Conservation (phyloP, 2,329 filamentous ascomycete species). For the Fusarium burgessii region DNA sequence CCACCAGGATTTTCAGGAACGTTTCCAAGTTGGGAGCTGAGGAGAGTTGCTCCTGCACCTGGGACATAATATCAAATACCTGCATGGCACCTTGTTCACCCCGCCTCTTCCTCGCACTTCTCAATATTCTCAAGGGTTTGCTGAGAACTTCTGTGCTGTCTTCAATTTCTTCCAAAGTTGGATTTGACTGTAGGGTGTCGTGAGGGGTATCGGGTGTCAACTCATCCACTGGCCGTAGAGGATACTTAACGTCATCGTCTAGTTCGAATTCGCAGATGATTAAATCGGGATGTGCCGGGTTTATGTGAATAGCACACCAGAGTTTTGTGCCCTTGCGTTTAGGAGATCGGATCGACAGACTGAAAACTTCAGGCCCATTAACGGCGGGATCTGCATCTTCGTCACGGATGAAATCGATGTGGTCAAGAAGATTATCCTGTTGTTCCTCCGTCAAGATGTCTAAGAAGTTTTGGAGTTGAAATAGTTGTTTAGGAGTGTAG, state of each 20-base stretch:
- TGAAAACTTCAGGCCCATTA: conserved; percentile 89
- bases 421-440: conserved; percentile 83
- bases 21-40: conserved; percentile 76
- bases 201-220: conserved; percentile 72
- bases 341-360: conserved; percentile 75
- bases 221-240: conserved; percentile 73
- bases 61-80: conserved; percentile 91
- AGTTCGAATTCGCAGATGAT: conserved; percentile 91
- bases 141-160: conserved; percentile 82
- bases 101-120: conserved; percentile 79
- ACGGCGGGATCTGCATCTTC: conserved; percentile 79
- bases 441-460: conserved; percentile 88
- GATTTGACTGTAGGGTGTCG: conserved; percentile 79
- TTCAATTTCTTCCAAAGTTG: conserved; percentile 78
- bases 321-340: conserved; percentile 72
- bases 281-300: conserved; percentile 73
- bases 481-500: conserved; percentile 81
- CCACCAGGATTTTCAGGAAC: conserved; percentile 84
- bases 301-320: conserved; percentile 89
- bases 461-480: conserved; percentile 79
- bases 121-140: conserved; percentile 80
- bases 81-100: conserved; percentile 88
- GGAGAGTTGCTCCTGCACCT: conserved; percentile 88
- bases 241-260: conserved; percentile 79
- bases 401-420: conserved; percentile 88